Conservation (phyloP, 768 basidiomycete genomes). For the Lentinula sp. region DNA sequence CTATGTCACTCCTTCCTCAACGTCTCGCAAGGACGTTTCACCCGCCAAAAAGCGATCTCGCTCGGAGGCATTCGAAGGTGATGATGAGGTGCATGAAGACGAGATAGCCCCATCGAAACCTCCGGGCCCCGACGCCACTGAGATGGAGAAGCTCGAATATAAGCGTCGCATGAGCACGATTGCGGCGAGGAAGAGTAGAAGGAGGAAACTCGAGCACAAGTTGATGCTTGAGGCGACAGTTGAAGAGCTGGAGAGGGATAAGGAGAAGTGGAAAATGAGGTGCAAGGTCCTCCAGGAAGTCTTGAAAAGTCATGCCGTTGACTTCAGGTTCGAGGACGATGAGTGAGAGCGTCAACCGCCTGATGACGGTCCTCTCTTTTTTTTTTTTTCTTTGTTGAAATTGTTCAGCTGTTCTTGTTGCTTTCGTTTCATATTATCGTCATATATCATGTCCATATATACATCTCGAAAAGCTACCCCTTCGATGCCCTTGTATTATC, state of each 20-base stretch:
- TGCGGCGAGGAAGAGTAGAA: constrained; percentile 58
- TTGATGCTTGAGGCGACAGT: constrained; percentile 41
- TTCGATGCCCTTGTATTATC: constrained; percentile 3
- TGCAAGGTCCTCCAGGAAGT: constrained; percentile 14
- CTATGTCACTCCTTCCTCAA: constrained; percentile 67
- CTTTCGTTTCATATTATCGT: constrained; percentile 1
- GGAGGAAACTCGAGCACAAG: constrained; percentile 62
- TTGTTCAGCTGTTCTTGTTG: neutral
- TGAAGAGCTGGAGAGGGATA: constrained; percentile 34
- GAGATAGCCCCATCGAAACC: constrained; percentile 18
- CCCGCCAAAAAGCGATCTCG: constrained; percentile 58
- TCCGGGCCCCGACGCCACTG: constrained; percentile 23
- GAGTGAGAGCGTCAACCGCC: neutral
- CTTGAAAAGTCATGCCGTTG: neutral
- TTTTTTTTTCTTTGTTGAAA: neutral
- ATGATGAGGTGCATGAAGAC: constrained; percentile 24
- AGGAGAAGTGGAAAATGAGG: constrained; percentile 40
- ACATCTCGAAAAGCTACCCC: neutral
- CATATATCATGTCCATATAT: neutral
- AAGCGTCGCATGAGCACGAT: constrained; percentile 68
- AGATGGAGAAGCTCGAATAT: constrained; percentile 51
- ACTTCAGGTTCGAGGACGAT: constrained; percentile 6
- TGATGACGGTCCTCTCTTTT: neutral
- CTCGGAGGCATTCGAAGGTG: constrained; percentile 24
- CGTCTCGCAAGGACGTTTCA: constrained; percentile 72